Percentiles rank a stretch among this genome's conserved stretches.
Conservation (phyloP, 192 early-diverging fungal species). For the Piromyces finnis region DNA sequence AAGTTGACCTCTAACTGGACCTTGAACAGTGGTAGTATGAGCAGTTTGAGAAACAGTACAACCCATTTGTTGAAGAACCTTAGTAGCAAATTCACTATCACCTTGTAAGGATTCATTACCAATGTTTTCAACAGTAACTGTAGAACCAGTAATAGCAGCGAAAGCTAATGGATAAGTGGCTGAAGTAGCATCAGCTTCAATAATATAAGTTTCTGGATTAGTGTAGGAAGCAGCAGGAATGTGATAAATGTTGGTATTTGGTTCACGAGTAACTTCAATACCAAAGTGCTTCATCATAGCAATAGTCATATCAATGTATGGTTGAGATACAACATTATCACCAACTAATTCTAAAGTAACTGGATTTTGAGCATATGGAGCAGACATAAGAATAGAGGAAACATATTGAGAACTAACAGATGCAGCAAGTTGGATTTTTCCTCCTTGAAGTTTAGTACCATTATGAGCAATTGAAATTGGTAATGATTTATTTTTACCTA, state of each 20-base stretch:
- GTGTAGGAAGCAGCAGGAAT: slow-evolving; percentile 61
- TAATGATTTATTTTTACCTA: slow-evolving; percentile 64
- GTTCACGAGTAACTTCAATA: slow-evolving; percentile 47
- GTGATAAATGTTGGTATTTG: slow-evolving; percentile 57
- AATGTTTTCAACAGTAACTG: slow-evolving; percentile 80
- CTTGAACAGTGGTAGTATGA: slow-evolving; percentile 73
- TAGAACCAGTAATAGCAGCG: slow-evolving; percentile 83
- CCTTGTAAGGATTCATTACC: slow-evolving; percentile 84
- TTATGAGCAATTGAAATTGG: slow-evolving; percentile 69
- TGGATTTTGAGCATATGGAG: slow-evolving; percentile 68
- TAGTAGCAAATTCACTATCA: slow-evolving; percentile 75
- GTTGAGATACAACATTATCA: slow-evolving; percentile 88
- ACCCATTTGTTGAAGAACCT: slow-evolving; percentile 83
- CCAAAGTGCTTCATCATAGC: slow-evolving; percentile 94
- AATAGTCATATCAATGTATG: slow-evolving; percentile 98
- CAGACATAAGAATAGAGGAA: slow-evolving; percentile 85
- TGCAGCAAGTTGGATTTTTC: slow-evolving; percentile 73
- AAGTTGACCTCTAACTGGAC: slow-evolving; percentile 55
- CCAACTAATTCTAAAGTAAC: slow-evolving; percentile 72
- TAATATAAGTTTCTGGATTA: slow-evolving; percentile 67
- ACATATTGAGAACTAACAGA: slow-evolving; percentile 96
- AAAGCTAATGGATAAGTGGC: slow-evolving; percentile 94
- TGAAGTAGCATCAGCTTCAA: slow-evolving; percentile 92
- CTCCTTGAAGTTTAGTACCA: slow-evolving; percentile 57
- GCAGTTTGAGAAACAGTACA: slow-evolving; percentile 77